Evolutionary conservation across 768 basidiomycete species (phyloP).

Genomic region (Jaapia argillacea): DNA sequence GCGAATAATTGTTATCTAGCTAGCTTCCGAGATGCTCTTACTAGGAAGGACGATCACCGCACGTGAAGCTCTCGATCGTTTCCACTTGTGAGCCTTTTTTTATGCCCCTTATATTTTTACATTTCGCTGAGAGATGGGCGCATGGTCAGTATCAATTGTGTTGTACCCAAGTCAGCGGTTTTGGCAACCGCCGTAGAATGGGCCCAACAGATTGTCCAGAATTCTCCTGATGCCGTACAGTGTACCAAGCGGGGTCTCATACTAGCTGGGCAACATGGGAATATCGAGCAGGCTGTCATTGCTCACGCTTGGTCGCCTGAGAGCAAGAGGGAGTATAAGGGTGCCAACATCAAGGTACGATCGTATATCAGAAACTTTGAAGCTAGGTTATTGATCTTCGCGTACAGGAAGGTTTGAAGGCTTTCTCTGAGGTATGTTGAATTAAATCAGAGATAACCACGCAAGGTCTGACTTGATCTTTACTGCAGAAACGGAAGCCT

Average conservation of each 20-base stretch:
- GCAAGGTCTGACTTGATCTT: not conserved
- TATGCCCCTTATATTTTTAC: not conserved
- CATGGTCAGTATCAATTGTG: slow-evolving; percentile 66
- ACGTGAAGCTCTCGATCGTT: slow-evolving; percentile 54
- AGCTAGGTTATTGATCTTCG: not conserved
- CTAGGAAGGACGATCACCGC: slow-evolving; percentile 62
- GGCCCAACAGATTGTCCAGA: slow-evolving; percentile 47
- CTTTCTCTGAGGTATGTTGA: slow-evolving; percentile 50
- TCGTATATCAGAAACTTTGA: slow-evolving; percentile 3
- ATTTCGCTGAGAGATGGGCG: no score
- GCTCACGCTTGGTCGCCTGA: slow-evolving; percentile 35
- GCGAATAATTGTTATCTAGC: no score
- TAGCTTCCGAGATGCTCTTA: slow-evolving; percentile 69
- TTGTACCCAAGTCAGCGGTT: slow-evolving; percentile 49
- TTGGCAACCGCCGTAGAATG: slow-evolving; percentile 50
- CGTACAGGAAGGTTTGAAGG: slow-evolving; percentile 55
- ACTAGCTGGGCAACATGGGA: slow-evolving; percentile 37
- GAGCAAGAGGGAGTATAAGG: slow-evolving; percentile 44
- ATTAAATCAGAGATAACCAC: not conserved
- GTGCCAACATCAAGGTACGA: slow-evolving; percentile 61
- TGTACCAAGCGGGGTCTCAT: slow-evolving; percentile 64
- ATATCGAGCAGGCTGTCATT: slow-evolving; percentile 38
- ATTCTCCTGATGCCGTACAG: slow-evolving; percentile 76
- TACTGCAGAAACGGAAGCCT: slow-evolving; percentile 34
- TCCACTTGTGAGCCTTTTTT: slow-evolving; percentile 67